Percentiles rank a stretch among this genome's conserved stretches.
Conservation (phyloP, 1,284 basidiomycete genomes). For the Sporisorium scitamineum region DNA sequence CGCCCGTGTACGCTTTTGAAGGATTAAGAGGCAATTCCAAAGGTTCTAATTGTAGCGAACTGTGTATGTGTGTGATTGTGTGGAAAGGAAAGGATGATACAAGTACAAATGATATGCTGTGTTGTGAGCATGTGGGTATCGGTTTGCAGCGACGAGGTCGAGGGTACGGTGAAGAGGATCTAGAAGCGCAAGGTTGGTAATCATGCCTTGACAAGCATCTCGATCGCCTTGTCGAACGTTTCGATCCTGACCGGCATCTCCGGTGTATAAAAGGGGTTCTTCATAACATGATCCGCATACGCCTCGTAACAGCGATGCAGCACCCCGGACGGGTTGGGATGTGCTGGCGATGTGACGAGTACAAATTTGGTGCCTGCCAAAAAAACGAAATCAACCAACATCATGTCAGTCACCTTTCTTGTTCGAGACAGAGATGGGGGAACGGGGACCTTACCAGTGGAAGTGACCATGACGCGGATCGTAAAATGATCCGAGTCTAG, state of each 20-base stretch:
- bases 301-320: conserved; percentile 85
- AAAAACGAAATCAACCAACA: background rate
- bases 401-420: conserved; percentile 1
- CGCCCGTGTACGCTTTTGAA: conserved; percentile 71
- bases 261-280: conserved; percentile 97
- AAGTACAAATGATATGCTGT: conserved; percentile 16
- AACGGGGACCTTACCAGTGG: conserved; percentile 95
- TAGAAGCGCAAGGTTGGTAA: background rate
- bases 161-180: background rate
- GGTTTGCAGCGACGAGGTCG: background rate
- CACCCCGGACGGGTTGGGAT: conserved; percentile 73
- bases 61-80: background rate
- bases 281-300: conserved; percentile 95
- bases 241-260: conserved; percentile 98
- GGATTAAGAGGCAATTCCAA: conserved; percentile 25
- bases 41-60: background rate
- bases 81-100: conserved; percentile 4
- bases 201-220: conserved; percentile 50
- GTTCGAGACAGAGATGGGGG: too few relatives aligned
- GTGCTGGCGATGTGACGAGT: conserved; percentile 82
- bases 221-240: conserved; percentile 79
- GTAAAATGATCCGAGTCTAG: conserved; percentile 95
- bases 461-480: conserved; percentile 86
- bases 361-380: conserved; percentile 94
- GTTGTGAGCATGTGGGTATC: background rate